Evolutionary conservation across 2,329 filamentous ascomycete species (phyloP).

Genomic region (Hypoxylon sp.): DNA sequence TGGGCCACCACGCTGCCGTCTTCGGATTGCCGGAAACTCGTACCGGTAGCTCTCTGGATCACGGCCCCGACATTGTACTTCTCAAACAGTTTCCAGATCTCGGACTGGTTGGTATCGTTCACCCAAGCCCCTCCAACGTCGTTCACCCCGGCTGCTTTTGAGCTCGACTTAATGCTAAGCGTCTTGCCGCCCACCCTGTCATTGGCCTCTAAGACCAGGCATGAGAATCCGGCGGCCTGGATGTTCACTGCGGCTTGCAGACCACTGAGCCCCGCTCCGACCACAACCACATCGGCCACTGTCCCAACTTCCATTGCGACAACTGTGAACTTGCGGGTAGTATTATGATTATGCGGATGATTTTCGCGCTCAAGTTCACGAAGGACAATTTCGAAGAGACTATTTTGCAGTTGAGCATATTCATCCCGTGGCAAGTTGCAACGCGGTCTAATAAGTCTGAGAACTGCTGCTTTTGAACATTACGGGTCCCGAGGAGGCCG

Average conservation of each 20-base stretch:
- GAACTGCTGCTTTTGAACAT: neutral
- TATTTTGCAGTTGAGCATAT: neutral
- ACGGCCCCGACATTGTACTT: conserved; percentile 59
- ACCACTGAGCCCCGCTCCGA: conserved; percentile 61
- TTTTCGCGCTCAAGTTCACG: neutral
- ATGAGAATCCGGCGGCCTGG: conserved; percentile 53
- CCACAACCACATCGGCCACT: conserved; percentile 52
- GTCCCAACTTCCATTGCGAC: neutral
- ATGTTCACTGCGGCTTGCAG: conserved; percentile 55
- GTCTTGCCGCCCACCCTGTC: conserved; percentile 66
- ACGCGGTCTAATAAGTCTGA: neutral
- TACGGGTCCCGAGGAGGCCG: conserved; percentile 20
- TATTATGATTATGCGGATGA: neutral
- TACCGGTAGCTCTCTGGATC: conserved; percentile 62
- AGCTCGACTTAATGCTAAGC: conserved; percentile 53
- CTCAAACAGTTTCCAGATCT: conserved; percentile 58
- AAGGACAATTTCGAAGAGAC: neutral
- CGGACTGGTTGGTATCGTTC: conserved; percentile 66
- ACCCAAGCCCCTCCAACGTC: conserved; percentile 72
- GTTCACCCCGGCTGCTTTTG: conserved; percentile 53
- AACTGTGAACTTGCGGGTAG: neutral
- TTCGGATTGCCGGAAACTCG: conserved; percentile 50
- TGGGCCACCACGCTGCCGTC: conserved; percentile 39
- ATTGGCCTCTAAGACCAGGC: conserved; percentile 62
- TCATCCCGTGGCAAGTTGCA: neutral